These are phyloP conservation scores for Platismatia glauca DNA, from an alignment of 495 filamentous ascomycete species.

Conservation along the genomic window DNA sequence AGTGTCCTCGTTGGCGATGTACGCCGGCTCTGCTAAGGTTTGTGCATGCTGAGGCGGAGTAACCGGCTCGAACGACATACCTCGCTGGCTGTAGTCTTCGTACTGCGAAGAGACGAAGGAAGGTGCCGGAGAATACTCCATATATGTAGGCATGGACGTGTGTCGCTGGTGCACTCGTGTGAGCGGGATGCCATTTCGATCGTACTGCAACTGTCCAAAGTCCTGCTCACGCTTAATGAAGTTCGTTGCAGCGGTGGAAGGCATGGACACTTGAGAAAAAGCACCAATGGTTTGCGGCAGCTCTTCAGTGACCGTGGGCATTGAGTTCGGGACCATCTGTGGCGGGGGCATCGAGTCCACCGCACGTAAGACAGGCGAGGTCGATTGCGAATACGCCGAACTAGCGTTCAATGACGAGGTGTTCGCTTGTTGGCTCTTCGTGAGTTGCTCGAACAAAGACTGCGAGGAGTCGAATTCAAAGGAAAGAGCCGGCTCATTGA, in stretches of 20 bases:
- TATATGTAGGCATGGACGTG: constrained; percentile 91
- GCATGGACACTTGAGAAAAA: constrained; percentile 58
- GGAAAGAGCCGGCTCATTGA: constrained; percentile 90
- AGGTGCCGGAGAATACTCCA: constrained; percentile 96
- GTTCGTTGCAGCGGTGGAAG: constrained; percentile 52
- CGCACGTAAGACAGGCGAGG: constrained; percentile 76
- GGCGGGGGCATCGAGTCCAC: constrained; percentile 84
- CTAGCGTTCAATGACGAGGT: constrained; percentile 90
- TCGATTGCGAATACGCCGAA: constrained; percentile 71
- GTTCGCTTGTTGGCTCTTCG: constrained; percentile 97
- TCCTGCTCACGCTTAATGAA: constrained; percentile 79
- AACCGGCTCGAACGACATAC: constrained; percentile 90
- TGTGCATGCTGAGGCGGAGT: constrained; percentile 87
- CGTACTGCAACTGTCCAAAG: constrained; percentile 68
- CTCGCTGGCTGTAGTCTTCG: constrained; percentile 94
- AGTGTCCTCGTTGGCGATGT: constrained; percentile 95
- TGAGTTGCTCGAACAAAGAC: constrained; percentile 98
- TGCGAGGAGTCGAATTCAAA: constrained; percentile 99
- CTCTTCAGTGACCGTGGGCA: constrained; percentile 76
- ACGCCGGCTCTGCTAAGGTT: constrained; percentile 77
- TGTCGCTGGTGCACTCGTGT: constrained; percentile 78
- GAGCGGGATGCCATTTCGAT: constrained; percentile 81
- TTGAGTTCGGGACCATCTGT: constrained; percentile 59
- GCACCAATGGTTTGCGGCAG: constrained; percentile 58
- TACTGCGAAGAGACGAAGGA: constrained; percentile 96